Evolutionary conservation across 805 yeast genomes (phyloP).

Genomic region (Spathaspora passalidarum): DNA sequence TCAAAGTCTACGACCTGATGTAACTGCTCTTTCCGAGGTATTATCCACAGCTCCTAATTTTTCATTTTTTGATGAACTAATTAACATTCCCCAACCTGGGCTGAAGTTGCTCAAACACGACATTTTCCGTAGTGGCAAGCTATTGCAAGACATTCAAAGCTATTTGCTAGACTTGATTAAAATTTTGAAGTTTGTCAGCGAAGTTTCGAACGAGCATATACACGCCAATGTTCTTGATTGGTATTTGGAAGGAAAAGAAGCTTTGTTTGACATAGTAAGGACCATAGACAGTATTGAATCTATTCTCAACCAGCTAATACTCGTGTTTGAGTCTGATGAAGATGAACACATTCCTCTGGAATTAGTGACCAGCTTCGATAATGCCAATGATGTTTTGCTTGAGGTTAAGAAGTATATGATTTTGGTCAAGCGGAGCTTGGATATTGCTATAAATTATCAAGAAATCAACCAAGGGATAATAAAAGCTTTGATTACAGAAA

Average conservation of each 20-base stretch:
- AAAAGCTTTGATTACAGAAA: constrained; percentile 21
- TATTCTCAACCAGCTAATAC: constrained; percentile 19
- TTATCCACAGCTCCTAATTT: constrained; percentile 17
- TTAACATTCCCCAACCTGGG: constrained; percentile 14
- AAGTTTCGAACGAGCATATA: neutral
- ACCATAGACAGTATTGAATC: constrained; percentile 23
- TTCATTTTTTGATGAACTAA: constrained; percentile 20
- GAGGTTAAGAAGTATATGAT: constrained; percentile 22
- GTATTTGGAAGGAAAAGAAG: constrained; percentile 24
- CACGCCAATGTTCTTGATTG: constrained; percentile 16
- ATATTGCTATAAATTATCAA: constrained; percentile 23
- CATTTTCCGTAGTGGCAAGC: constrained; percentile 23
- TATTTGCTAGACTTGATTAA: constrained; percentile 20
- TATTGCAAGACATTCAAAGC: constrained; percentile 24
- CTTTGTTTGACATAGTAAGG: constrained; percentile 14
- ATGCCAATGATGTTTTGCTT: constrained; percentile 22
- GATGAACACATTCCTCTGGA: constrained; percentile 5
- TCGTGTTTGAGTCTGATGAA: constrained; percentile 14
- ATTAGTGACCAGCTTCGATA: constrained; percentile 24
- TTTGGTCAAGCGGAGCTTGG: constrained; percentile 20
- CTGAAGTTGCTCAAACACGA: constrained; percentile 20
- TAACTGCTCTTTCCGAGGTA: constrained; percentile 13
- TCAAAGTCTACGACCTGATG: neutral
- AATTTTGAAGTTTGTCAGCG: constrained; percentile 12
- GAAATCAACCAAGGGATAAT: constrained; percentile 27